phyloP scores from a whole-genome alignment of 2,329 filamentous ascomycete genomes.

The Aspergillus transmontanensis region DNA sequence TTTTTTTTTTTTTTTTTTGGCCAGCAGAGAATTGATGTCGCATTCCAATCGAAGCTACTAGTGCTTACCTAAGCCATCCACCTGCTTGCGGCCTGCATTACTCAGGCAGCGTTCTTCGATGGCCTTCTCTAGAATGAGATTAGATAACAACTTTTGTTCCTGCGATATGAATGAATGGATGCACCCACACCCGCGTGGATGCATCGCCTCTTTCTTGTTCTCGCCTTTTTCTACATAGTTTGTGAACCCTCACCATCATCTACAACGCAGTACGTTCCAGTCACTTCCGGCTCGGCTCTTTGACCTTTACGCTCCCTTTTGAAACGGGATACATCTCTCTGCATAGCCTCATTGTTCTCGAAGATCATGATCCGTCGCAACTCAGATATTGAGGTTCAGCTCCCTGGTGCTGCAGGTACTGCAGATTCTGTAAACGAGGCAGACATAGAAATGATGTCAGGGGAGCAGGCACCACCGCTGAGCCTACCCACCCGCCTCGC shows the following conservation, averaged over 20 bases:
- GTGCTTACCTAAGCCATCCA: slow-evolving; percentile 28
- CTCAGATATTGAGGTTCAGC: slow-evolving; percentile 45
- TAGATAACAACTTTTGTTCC: background rate
- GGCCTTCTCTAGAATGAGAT: slow-evolving; percentile 11
- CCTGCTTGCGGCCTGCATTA: background rate
- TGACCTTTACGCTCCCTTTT: slow-evolving; percentile 19
- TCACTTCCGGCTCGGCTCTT: background rate
- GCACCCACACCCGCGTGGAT: background rate
- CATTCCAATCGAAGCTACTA: background rate
- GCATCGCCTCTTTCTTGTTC: background rate
- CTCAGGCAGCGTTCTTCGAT: slow-evolving; percentile 24
- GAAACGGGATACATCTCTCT: slow-evolving; percentile 39
- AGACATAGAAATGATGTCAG: slow-evolving; percentile 48
- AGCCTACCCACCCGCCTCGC: slow-evolving; percentile 63
- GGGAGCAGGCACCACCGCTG: slow-evolving; percentile 41
- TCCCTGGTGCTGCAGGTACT: slow-evolving; percentile 36
- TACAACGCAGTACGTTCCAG: background rate
- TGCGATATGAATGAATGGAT: background rate
- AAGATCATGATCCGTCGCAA: slow-evolving; percentile 44
- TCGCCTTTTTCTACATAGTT: background rate
- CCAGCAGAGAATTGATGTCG: background rate
- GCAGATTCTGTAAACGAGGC: slow-evolving; percentile 29
- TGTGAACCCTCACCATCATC: background rate
- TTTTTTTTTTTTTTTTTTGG: background rate
- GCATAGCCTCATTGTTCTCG: slow-evolving; percentile 13